phyloP scores from a whole-genome alignment of 495 filamentous ascomycete species.

The Parathielavia appendiculata region DNA sequence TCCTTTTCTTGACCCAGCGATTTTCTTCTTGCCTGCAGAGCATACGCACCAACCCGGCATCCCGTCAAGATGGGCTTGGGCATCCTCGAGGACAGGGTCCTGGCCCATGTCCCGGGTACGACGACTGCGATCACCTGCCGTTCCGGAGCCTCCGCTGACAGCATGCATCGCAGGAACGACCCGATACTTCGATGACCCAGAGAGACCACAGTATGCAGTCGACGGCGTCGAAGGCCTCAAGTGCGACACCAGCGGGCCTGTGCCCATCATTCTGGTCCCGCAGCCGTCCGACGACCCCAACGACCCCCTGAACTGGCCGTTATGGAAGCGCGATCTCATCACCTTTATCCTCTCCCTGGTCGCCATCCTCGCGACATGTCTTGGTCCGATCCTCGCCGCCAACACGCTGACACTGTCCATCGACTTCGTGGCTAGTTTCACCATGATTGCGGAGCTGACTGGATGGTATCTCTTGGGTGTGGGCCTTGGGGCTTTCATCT shows the following conservation, averaged over 20 bases:
- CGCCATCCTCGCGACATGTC: conserved; percentile 72
- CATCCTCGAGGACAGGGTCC: conserved; percentile 61
- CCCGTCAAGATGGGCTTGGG: conserved; percentile 68
- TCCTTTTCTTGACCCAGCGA: background rate
- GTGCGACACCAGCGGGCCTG: conserved; percentile 61
- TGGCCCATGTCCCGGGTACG: conserved; percentile 69
- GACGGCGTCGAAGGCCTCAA: conserved; percentile 52
- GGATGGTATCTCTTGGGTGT: conserved; percentile 85
- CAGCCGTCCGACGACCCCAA: conserved; percentile 79
- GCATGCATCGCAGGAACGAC: conserved; percentile 52
- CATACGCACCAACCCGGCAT: background rate
- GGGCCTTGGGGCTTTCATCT: conserved; percentile 71
- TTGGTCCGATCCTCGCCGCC: conserved; percentile 80
- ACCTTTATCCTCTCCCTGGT: conserved; percentile 69
- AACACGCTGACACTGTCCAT: conserved; percentile 69
- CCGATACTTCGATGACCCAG: conserved; percentile 56
- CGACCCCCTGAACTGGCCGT: conserved; percentile 79
- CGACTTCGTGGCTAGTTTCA: conserved; percentile 55
- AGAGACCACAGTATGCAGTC: conserved; percentile 38
- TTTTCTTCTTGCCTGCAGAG: background rate
- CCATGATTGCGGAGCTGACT: conserved; percentile 71
- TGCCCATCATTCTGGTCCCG: conserved; percentile 70
- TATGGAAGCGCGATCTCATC: conserved; percentile 81
- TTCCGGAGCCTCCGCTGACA: conserved; percentile 5
- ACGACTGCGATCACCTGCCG: background rate